Evolutionary conservation across 2,329 filamentous ascomycete species (phyloP), one percentile per base, ranked within the genome.

Genomic region (Fusarium neocosmosporiellum): DNA sequence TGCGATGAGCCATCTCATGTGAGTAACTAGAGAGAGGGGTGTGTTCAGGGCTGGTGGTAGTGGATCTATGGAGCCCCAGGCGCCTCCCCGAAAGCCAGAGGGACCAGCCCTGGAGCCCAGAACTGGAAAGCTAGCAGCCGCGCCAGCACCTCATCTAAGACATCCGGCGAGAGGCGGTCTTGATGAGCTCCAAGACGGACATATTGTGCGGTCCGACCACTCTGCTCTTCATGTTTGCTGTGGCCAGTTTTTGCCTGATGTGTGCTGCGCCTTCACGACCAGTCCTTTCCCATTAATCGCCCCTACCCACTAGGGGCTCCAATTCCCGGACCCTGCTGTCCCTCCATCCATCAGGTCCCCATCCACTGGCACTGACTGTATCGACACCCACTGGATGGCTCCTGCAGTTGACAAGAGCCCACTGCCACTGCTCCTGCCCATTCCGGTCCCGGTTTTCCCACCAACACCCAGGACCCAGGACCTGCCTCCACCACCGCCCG

Each of bases 371-470:
- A 54, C 43, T 46, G 31, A 41, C 31, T 53, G 22, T 54, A 54
- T 41, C 59, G 33, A 53, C 36, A 55, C 53, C 53, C 53, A 37
- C 33, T 53, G 59, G 39, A 61, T 36, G 58, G 58, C 41, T 37
- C 24, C 33, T 60, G 43, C 55, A 54, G 46, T 61, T 60, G 43
- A 33, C 48, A 22, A 50, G 31, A 43, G 54, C 34, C 24, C 50
- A 50, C 46, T 50, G 18, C 39, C 53, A 43, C 37, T 63, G 55
- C 64, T 62, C 48, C 58, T 53, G 60, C 58, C 60, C 67, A 67
- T 71, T 71, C 71, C 75, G 71, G 76, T 73, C 74, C 74, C 70
- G 68, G 62, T 67, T 78, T 73, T 78, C 65, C 67, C 73, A 71
- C 72, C 67, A 71, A 54, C 50, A 61, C 61, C 54, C 72, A 63